A percentile compares a stretch with the other conserved stretches of the same genome.
Evolutionary conservation across 1,284 basidiomycete species (phyloP).

Genomic region (Fomitopsis betulina): DNA sequence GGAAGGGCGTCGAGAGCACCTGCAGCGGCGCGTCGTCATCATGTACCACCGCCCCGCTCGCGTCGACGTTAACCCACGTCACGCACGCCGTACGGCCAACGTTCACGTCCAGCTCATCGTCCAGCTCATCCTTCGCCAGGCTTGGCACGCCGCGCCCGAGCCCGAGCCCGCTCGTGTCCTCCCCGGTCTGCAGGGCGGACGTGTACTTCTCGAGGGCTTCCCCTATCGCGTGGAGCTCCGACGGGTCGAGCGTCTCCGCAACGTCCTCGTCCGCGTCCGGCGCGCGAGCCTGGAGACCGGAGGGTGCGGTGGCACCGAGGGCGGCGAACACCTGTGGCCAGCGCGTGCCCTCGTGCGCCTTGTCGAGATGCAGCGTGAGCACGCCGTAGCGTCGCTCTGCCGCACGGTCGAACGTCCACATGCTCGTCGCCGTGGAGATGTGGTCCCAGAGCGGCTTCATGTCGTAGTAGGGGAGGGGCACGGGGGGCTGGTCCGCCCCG

Average conservation of each 20-base stretch:
- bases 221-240: slow-evolving; percentile 73
- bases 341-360: slow-evolving; percentile 71
- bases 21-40: slow-evolving; percentile 40
- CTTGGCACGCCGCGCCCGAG: slow-evolving; percentile 67
- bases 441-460: slow-evolving; percentile 71
- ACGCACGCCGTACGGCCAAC: slow-evolving; percentile 58
- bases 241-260: slow-evolving; percentile 85
- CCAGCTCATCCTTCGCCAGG: slow-evolving; percentile 77
- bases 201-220: slow-evolving; percentile 87
- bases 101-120: slow-evolving; percentile 74
- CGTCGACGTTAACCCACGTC: slow-evolving; percentile 60
- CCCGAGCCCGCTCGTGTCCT: slow-evolving; percentile 53
- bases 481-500: slow-evolving; percentile 8
- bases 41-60: slow-evolving; percentile 36
- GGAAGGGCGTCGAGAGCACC: slow-evolving; percentile 60
- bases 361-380: slow-evolving; percentile 82
- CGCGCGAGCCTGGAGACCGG: neutral
- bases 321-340: slow-evolving; percentile 82
- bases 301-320: slow-evolving; percentile 28
- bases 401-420: slow-evolving; percentile 87
- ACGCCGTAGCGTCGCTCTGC: slow-evolving; percentile 62
- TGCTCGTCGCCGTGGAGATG: slow-evolving; percentile 66
- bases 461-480: slow-evolving; percentile 54
- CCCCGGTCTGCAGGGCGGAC: slow-evolving; percentile 46
- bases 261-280: slow-evolving; percentile 63